Evolutionary conservation across 345 rosid genomes (phyloP).

Genomic region (Luvunga scandens): DNA sequence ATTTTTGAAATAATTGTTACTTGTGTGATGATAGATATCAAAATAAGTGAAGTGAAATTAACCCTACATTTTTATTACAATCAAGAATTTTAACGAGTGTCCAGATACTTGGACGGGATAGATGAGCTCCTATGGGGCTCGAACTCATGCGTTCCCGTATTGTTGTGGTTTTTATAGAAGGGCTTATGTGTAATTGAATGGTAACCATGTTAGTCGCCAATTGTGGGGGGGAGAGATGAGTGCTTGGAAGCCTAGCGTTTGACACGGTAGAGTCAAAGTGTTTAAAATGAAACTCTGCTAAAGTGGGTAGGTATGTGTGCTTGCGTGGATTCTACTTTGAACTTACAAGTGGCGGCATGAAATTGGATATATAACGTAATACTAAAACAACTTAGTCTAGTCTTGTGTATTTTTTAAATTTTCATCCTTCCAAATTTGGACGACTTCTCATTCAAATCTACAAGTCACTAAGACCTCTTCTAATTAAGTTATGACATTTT

Average conservation of each 20-base stretch:
- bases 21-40: too few relatives aligned
- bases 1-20: too few relatives aligned
- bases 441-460: neutral
- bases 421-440: neutral
- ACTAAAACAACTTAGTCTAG: neutral
- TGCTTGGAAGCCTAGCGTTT: neutral
- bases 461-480: neutral
- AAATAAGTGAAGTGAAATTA: too few relatives aligned
- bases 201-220: neutral
- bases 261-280: neutral
- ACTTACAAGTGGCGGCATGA: neutral
- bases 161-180: neutral
- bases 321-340: neutral
- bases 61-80: too few relatives aligned
- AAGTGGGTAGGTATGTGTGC: neutral
- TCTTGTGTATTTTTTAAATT: neutral
- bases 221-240: neutral
- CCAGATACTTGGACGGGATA: too few relatives aligned
- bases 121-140: too few relatives aligned
- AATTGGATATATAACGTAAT: neutral
- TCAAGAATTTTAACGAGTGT: too few relatives aligned
- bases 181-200: neutral
- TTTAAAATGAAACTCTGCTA: neutral
- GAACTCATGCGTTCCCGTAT: too few relatives aligned
- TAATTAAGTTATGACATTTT: neutral